These are phyloP conservation scores for Pontederia paniculata DNA, from an alignment of 176 grass and related monocot genomes.

Conservation along the genomic window DNA sequence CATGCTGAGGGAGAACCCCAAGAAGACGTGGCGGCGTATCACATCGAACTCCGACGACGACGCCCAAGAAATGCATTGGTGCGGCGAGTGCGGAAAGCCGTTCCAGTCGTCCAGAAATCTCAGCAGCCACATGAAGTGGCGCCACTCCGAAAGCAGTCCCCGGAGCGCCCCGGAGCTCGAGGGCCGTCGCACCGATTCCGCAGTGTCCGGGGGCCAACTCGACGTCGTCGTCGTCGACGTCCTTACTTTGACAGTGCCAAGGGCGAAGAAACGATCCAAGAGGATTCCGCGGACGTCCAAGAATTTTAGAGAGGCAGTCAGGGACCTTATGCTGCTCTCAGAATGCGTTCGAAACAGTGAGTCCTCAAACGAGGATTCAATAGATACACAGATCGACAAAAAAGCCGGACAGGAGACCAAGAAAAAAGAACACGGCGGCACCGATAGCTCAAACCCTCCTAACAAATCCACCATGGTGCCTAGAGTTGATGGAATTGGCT, in stretches of 20 bases:
- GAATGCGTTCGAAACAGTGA: conserved; percentile 13
- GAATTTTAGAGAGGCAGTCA: too few species aligned
- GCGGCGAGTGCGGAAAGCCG: conserved; percentile 26
- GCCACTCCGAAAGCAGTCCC: conserved; percentile 18
- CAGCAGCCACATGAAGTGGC: conserved; percentile 16
- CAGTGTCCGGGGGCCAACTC: too few species aligned
- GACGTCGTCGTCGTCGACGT: too few species aligned
- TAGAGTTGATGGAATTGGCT: too few species aligned
- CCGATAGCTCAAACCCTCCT: too few species aligned
- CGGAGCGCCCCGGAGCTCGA: not conserved
- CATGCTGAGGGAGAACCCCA: conserved; percentile 49
- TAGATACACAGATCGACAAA: not conserved
- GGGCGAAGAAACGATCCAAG: conserved; percentile 25
- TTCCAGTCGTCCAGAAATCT: conserved; percentile 6
- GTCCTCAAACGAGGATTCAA: conserved; percentile 5
- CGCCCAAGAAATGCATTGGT: conserved; percentile 7
- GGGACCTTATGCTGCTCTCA: too few species aligned
- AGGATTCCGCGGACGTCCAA: too few species aligned
- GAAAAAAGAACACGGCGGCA: too few species aligned
- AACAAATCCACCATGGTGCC: too few species aligned
- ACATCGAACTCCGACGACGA: conserved; percentile 18
- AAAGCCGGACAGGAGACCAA: too few species aligned
- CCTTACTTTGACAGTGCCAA: conserved; percentile 7
- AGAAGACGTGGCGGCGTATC: conserved; percentile 60
- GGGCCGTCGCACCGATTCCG: conserved; percentile 3